Base-by-base conservation (phyloP, 1,139 yeast species). In the Diutina ranongensis region DNA sequence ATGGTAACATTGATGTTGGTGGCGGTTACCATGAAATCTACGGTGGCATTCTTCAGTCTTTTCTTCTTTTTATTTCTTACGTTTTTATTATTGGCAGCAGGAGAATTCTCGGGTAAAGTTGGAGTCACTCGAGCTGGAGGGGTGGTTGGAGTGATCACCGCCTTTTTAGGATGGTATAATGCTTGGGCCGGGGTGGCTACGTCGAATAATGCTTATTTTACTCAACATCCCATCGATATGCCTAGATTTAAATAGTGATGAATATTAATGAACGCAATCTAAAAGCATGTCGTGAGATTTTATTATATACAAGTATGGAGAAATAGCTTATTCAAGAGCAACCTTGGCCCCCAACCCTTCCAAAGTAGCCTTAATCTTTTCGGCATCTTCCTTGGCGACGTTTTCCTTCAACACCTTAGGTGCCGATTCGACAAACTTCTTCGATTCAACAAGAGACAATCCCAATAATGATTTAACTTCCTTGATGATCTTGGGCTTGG, bases 301-400 rank as follows among this genome's bases (percentile, higher is more conserved):
- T n/a, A 25, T 25, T 25, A 25, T 25, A 10, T 25, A 25, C 28
- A 25, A 25, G 28, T 7, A 25, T n/a, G 10, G 28, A 5, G 28
- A 7, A 10, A 7, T 25, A 7, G 40, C 42, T 69, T 80, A 92
- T 72, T 92, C 98, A 65, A 92, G 73, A 50, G 78, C 58, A 58
- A 92, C 76, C 77, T 92, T 92, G 55, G 95, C 98, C 62, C 98
- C 98, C 58, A 88, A 78, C 49, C 81, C 94, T 71, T 92, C 98
- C 62, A 94, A 76, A 51, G 95, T 80, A 53, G 85, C 76, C 75
- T 92, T 92, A 64, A 92, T 85, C 76, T 85, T 84, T 57, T 85
- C 94, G 51, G 94, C 94, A 58, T 84, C 95, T 62, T 84, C 95
- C 73, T 85, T 84, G 50, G 88, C 79, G 49, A 84, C 86, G 55